Evolutionary conservation across 768 basidiomycete species (phyloP).

Genomic region (Phlebiopsis gigantea): DNA sequence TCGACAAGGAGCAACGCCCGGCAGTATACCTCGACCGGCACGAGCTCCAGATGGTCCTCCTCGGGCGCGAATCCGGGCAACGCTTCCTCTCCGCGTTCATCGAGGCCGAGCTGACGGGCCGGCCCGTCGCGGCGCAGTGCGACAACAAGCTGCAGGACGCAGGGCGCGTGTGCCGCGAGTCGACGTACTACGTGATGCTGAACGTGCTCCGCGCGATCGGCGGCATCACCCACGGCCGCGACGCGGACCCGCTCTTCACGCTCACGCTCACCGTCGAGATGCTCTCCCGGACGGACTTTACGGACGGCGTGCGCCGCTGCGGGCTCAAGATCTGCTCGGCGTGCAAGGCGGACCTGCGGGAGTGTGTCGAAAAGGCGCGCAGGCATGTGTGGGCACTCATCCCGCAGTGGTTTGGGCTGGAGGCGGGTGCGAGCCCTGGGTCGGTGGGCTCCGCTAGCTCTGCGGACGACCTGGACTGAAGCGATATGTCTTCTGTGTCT

Average conservation of each 20-base stretch:
- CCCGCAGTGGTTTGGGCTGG: slow-evolving; percentile 60
- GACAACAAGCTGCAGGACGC: slow-evolving; percentile 32
- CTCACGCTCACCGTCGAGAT: slow-evolving; percentile 66
- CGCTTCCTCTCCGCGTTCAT: slow-evolving; percentile 59
- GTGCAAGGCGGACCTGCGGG: slow-evolving; percentile 45
- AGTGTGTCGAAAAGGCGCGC: slow-evolving; percentile 37
- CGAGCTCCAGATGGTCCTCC: slow-evolving; percentile 39
- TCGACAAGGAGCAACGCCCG: slow-evolving; percentile 19
- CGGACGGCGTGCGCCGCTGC: slow-evolving; percentile 50
- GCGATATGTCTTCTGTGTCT: background rate
- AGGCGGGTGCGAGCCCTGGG: background rate
- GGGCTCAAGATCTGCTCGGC: slow-evolving; percentile 49
- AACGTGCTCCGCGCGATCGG: slow-evolving; percentile 67
- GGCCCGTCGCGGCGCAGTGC: slow-evolving; percentile 45
- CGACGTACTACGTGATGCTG: slow-evolving; percentile 72
- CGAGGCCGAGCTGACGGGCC: slow-evolving; percentile 44
- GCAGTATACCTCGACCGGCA: slow-evolving; percentile 31
- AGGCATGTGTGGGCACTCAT: slow-evolving; percentile 58
- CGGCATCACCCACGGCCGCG: slow-evolving; percentile 66
- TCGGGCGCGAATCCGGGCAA: slow-evolving; percentile 63
- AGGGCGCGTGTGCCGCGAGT: slow-evolving; percentile 49
- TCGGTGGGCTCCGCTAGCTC: background rate
- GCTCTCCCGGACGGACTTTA: slow-evolving; percentile 66
- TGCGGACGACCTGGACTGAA: background rate
- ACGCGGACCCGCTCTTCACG: slow-evolving; percentile 70